Conservation (phyloP, 805 yeast genomes). For the Saccharomycopsis capsularis region DNA sequence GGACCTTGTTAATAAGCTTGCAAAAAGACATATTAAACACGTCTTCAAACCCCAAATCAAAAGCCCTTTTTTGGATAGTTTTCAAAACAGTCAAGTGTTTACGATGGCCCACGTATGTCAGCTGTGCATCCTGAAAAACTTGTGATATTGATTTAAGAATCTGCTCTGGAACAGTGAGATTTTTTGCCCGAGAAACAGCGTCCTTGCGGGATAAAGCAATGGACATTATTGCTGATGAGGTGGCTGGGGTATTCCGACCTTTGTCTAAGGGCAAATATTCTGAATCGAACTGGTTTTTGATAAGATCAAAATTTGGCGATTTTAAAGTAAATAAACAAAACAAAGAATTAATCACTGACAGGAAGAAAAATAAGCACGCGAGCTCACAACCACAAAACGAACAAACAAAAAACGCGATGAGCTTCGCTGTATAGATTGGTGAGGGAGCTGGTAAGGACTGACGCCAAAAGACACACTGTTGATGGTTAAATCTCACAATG, state of each 20-base stretch:
- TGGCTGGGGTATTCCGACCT: not conserved
- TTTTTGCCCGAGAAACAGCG: constrained; percentile 2
- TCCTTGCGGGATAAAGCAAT: constrained; percentile 2
- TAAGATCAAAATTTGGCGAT: too few species aligned
- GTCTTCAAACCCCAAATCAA: constrained; percentile 44
- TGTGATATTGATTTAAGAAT: constrained; percentile 47
- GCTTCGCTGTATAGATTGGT: too few species aligned
- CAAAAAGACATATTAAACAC: constrained; percentile 56
- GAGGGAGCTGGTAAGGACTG: too few species aligned
- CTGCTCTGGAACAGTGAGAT: constrained; percentile 27
- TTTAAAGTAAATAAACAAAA: too few species aligned
- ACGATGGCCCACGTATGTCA: constrained; percentile 65
- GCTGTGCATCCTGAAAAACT: constrained; percentile 76
- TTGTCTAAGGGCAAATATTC: too few species aligned
- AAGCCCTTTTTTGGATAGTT: constrained; percentile 50
- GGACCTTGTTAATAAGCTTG: constrained; percentile 52
- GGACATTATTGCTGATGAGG: constrained; percentile 1
- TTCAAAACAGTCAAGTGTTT: constrained; percentile 61
- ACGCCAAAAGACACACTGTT: too few species aligned
- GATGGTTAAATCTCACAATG: constrained; percentile 1
- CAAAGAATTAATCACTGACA: not conserved
- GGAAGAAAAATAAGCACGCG: not conserved
- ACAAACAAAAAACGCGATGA: too few species aligned
- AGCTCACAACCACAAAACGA: too few species aligned
- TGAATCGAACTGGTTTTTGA: too few species aligned